phyloP scores from a whole-genome alignment of 2,329 filamentous ascomycete species.

The Thermoascus crustaceus region DNA sequence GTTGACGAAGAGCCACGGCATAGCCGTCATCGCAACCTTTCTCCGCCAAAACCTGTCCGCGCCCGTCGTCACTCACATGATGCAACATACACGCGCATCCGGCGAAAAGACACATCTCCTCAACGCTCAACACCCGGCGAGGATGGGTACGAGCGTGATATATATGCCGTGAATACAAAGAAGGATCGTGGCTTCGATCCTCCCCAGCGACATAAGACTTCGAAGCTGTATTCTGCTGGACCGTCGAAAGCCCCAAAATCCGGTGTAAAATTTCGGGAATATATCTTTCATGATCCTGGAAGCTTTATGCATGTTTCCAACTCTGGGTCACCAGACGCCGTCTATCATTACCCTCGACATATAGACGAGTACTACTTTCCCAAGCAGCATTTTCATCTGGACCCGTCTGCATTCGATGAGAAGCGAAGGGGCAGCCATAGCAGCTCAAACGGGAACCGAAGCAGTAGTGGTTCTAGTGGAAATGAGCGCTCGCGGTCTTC shows the following conservation, averaged over 20 bases:
- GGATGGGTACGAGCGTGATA: slow-evolving; percentile 2
- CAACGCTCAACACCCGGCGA: slow-evolving; percentile 8
- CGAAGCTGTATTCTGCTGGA: slow-evolving; percentile 9
- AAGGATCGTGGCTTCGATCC: background rate
- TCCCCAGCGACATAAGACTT: slow-evolving; percentile 1
- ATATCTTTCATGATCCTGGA: slow-evolving; percentile 16
- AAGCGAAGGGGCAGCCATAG: slow-evolving; percentile 18
- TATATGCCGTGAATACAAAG: slow-evolving; percentile 1
- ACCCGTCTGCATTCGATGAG: slow-evolving; percentile 18
- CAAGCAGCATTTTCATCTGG: slow-evolving; percentile 4
- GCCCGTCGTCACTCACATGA: slow-evolving; percentile 31
- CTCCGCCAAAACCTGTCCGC: slow-evolving; percentile 16
- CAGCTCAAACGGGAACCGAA: slow-evolving; percentile 11
- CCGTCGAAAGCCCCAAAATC: slow-evolving; percentile 9
- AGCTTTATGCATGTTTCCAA: slow-evolving; percentile 12
- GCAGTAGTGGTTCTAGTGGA: slow-evolving; percentile 15
- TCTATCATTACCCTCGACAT: slow-evolving; percentile 11
- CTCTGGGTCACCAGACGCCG: slow-evolving; percentile 8
- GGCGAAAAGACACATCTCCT: slow-evolving; percentile 20
- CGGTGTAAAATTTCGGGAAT: slow-evolving; percentile 20
- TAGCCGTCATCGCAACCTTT: slow-evolving; percentile 17
- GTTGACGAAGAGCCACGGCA: slow-evolving; percentile 10
- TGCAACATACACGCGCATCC: slow-evolving; percentile 21
- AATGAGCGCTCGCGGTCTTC: slow-evolving; percentile 18
- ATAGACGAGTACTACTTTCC: slow-evolving; percentile 5